Base-by-base conservation (phyloP, 1,284 basidiomycete genomes). In the Naganishia liquefaciens region DNA sequence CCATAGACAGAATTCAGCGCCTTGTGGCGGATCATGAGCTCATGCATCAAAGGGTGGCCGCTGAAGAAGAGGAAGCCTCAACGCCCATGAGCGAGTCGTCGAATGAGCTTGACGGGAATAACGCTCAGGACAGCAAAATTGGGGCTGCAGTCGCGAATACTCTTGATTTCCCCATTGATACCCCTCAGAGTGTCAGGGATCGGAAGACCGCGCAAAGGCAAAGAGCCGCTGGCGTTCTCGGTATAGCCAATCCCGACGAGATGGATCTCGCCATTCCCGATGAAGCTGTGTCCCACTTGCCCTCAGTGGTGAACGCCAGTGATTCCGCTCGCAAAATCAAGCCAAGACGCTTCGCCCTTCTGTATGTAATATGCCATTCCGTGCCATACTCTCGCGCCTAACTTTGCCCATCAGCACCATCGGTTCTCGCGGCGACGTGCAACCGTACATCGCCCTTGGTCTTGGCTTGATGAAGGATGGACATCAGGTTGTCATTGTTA, bases 401-500 rank as follows among this genome's bases (percentile, higher is more conserved):
- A 57, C 25, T 28, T 44, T 52, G 21, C 13, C 33, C 27, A 5
- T 44, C 27, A 66, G 65, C 33, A 82, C 81, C 2, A 82, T 82
- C 42, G 81, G 81, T 15, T 80, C 79, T 3, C 71, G 81, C 40
- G 81, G 81, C 13, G 81, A 82, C 64, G 76, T 82, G 1, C 81
- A 82, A 70, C 81, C 81, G 4, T 82, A 81, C 67, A 81, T 82
- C 55, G 81, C 81, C 5, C 71, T 82, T 15, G 71, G 70, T 2
- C 61, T 79, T 51, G 70, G 77, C 13, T 73, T 86, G 54, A 80
- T 80, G 79, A 79, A 78, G 69, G 81, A 85, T 66, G 84, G 84
- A 0, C 86, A 87, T 70, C 75, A 74, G n/a, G 73, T 74, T 17
- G 70, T 72, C 7, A 86, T 87, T 55, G 84, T 86, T 7, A 86